Evolutionary conservation across 176 grass and related monocot species (phyloP).

Genomic region (Saccharum officinarum): DNA sequence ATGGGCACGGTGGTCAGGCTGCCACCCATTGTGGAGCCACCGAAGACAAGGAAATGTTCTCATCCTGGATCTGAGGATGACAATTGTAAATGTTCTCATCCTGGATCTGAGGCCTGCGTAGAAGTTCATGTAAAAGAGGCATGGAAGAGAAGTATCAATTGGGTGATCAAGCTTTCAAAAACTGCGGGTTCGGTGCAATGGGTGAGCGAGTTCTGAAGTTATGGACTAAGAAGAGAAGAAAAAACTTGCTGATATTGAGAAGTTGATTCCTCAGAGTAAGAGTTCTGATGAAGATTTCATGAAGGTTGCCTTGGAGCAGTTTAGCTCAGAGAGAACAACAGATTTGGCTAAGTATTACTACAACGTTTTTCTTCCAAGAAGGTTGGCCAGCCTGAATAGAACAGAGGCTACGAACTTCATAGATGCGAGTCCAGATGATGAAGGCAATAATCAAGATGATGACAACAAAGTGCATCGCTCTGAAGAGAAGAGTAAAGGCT

Average conservation of each 20-base stretch:
- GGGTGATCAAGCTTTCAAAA: conserved; percentile 41
- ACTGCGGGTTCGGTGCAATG: conserved; percentile 45
- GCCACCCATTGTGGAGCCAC: conserved; percentile 22
- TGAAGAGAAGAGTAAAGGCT: conserved; percentile 15
- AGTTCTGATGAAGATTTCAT: conserved; percentile 27
- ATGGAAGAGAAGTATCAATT: conserved; percentile 28
- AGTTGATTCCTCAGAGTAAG: conserved; percentile 40
- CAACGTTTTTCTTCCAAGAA: conserved; percentile 58
- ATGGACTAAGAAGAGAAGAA: conserved; percentile 42
- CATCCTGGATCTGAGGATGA: conserved; percentile 28
- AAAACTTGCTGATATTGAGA: conserved; percentile 33
- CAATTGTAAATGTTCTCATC: conserved; percentile 40
- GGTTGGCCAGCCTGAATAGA: conserved; percentile 40
- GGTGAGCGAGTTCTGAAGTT: conserved; percentile 37
- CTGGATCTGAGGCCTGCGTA: conserved; percentile 48
- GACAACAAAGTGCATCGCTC: background rate
- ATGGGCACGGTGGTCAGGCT: conserved; percentile 32
- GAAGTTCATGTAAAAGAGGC: conserved; percentile 28
- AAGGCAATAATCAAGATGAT: conserved; percentile 1
- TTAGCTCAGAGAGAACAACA: conserved; percentile 17
- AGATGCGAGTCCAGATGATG: conserved; percentile 11
- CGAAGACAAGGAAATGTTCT: conserved; percentile 29
- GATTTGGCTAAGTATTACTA: conserved; percentile 35
- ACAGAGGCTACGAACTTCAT: conserved; percentile 2
- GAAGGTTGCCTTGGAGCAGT: conserved; percentile 31